These are phyloP conservation scores for Aspergillus versicolor DNA, from an alignment of 2,329 filamentous ascomycete species.

Conservation along the genomic window DNA sequence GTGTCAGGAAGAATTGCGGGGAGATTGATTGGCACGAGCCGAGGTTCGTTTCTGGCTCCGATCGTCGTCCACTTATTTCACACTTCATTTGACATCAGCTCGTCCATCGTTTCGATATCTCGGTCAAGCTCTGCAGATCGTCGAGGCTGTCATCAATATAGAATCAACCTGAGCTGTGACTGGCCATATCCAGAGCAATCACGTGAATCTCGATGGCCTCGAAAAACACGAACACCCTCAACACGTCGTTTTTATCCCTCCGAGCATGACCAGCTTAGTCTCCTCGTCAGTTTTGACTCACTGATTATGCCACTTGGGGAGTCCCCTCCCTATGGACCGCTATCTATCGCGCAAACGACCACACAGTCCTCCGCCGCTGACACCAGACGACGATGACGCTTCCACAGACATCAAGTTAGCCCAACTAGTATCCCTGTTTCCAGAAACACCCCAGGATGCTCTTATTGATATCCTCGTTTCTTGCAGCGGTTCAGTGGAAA, in stretches of 20 bases:
- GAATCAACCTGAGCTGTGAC: conserved; percentile 17
- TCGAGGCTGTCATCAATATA: not conserved
- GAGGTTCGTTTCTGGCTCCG: not conserved
- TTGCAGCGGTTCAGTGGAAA: conserved; percentile 72
- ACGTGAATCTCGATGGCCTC: not conserved
- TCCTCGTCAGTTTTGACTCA: not conserved
- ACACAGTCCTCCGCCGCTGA: conserved; percentile 17
- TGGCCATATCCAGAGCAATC: conserved; percentile 29
- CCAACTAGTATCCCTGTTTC: conserved; percentile 74
- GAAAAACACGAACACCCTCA: not conserved
- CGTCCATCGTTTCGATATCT: not conserved
- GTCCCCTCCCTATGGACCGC: conserved; percentile 39
- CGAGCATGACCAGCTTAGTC: not conserved
- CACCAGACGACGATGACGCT: conserved; percentile 51
- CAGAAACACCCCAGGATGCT: conserved; percentile 60
- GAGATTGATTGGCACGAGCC: conserved; percentile 19
- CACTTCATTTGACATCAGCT: not conserved
- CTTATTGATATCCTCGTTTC: conserved; percentile 78
- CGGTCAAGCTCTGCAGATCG: not conserved
- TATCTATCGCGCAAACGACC: conserved; percentile 40
- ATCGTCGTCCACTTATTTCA: not conserved
- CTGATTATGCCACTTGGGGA: conserved; percentile 15
- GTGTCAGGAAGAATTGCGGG: conserved; percentile 23
- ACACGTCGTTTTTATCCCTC: not conserved
- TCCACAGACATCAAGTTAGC: conserved; percentile 89